A percentile compares a stretch with the other conserved stretches of the same genome.
Evolutionary conservation across 2,329 filamentous ascomycete species (phyloP).

Genomic region (Trichoderma guizhouense): DNA sequence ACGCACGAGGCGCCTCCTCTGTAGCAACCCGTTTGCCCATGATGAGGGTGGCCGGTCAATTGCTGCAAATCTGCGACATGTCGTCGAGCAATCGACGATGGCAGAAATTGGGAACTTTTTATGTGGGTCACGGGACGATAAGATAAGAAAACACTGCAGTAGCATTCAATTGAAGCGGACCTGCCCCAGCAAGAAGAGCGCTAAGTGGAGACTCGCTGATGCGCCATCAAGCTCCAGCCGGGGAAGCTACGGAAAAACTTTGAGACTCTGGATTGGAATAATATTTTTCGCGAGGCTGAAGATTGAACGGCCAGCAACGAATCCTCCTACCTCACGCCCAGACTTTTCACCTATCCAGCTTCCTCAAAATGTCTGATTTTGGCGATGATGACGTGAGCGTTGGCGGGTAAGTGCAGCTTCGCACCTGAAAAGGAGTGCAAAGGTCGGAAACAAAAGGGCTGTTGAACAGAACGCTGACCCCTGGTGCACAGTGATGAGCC

Average conservation of each 20-base stretch:
- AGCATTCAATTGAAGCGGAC: neutral
- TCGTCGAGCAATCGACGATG: slow-evolving; percentile 19
- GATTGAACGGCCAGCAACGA: neutral
- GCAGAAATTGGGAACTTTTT: slow-evolving; percentile 33
- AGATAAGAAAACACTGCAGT: neutral
- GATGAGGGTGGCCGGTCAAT: neutral
- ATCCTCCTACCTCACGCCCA: neutral
- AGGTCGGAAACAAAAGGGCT: neutral
- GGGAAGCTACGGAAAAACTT: slow-evolving; percentile 34
- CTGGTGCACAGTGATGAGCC: slow-evolving; percentile 58
- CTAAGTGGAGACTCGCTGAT: neutral
- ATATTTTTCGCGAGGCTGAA: slow-evolving; percentile 32
- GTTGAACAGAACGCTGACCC: neutral
- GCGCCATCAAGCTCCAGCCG: slow-evolving; percentile 18
- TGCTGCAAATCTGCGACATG: neutral
- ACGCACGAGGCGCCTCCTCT: slow-evolving; percentile 25
- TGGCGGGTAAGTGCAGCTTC: slow-evolving; percentile 46
- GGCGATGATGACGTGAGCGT: slow-evolving; percentile 62
- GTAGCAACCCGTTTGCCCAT: slow-evolving; percentile 36
- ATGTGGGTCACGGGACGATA: slow-evolving; percentile 16
- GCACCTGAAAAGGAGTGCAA: slow-evolving; percentile 21
- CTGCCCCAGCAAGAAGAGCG: slow-evolving; percentile 16
- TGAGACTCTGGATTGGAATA: slow-evolving; percentile 25
- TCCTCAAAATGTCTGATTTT: slow-evolving; percentile 65
- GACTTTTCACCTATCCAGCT: slow-evolving; percentile 6